These are phyloP conservation scores for Curvularia verruculosa DNA, from an alignment of 2,329 filamentous ascomycete species.

Conservation along the genomic window DNA sequence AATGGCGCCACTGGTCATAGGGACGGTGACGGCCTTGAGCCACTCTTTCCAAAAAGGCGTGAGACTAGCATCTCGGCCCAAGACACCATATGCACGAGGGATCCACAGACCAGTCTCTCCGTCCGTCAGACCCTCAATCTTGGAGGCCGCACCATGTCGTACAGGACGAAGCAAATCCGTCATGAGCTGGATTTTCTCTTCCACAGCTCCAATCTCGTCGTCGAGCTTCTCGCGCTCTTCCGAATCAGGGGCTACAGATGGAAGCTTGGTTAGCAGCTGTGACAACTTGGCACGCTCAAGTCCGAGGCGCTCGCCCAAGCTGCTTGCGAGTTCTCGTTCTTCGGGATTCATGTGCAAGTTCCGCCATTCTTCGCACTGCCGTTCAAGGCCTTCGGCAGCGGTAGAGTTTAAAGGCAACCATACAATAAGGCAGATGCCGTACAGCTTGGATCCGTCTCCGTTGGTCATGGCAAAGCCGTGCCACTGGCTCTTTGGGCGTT, in stretches of 20 bases:
- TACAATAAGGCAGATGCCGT: slow-evolving; percentile 88
- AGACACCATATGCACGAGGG: slow-evolving; percentile 87
- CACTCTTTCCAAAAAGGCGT: slow-evolving; percentile 98
- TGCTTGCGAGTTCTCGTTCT: slow-evolving; percentile 89
- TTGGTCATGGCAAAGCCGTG: slow-evolving; percentile 98
- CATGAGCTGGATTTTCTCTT: slow-evolving; percentile 98
- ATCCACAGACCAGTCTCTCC: slow-evolving; percentile 97
- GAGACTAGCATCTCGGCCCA: slow-evolving; percentile 82
- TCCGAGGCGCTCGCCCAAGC: slow-evolving; percentile 85
- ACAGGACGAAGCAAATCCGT: slow-evolving; percentile 92
- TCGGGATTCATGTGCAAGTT: slow-evolving; percentile 80
- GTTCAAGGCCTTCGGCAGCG: slow-evolving; percentile 82
- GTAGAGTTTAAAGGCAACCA: slow-evolving; percentile 87
- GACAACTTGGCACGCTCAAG: slow-evolving; percentile 89
- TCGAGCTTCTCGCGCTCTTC: slow-evolving; percentile 82
- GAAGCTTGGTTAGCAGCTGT: slow-evolving; percentile 81
- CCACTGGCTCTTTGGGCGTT: slow-evolving; percentile 94
- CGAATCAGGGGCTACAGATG: slow-evolving; percentile 79
- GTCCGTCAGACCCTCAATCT: slow-evolving; percentile 94
- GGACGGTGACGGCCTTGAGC: slow-evolving; percentile 90
- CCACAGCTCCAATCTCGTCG: slow-evolving; percentile 91
- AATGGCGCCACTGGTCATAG: slow-evolving; percentile 89
- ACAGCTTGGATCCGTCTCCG: slow-evolving; percentile 87
- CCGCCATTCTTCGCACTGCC: slow-evolving; percentile 61
- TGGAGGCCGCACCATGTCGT: slow-evolving; percentile 90